Base-by-base conservation (phyloP, 495 filamentous ascomycete species). In the Annulohypoxylon maeteangense region DNA sequence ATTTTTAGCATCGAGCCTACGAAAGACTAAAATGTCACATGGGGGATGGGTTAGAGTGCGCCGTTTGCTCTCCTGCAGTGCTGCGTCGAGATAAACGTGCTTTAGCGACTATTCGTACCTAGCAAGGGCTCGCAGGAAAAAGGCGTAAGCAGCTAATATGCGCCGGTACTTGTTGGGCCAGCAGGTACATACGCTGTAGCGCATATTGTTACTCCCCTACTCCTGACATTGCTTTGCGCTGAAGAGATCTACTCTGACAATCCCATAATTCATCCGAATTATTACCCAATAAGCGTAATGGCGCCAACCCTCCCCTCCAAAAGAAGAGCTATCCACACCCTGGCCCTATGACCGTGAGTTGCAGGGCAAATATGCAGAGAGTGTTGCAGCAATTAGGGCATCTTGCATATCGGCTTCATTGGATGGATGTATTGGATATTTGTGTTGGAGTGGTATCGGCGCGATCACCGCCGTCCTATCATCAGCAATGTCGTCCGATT, bases 231-330 rank as follows among this genome's bases (percentile, higher is more conserved):
- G 38, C 54, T 20, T 57, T 54, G 36, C 47, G 47, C 59, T 66
- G 62, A 61, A 65, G 69, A 70, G 69, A 70, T 68, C 68, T 75
- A 29, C 60, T 62, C 65, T 65, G 44, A 36, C 56, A 53, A 68
- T 74, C 40, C 74, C 74, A 76, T 47, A 76, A 74, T 74, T 76
- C 67, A 74, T 54, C 71, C 74, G 65, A 76, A 55, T 66, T 50
- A 58, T 69, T 54, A 68, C 22, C 74, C 74, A 76, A 76, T 74
- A 51, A 66, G 50, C 55, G 61, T 32, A 59, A 55, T 57, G 20
- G 20, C 64, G 58, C 57, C 67, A 57, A 67, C 63, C 67, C 67
- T 64, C 63, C 54, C 44, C 22, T 22, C 45, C 48, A 68, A 42
- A 25, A 65, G 22, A 20, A 45, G 56, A 66, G 61, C 60, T 62